Evolutionary conservation across 2,329 filamentous ascomycete species (phyloP), one percentile per base, ranked within the genome.

Genomic region (Neoascochyta sp.): DNA sequence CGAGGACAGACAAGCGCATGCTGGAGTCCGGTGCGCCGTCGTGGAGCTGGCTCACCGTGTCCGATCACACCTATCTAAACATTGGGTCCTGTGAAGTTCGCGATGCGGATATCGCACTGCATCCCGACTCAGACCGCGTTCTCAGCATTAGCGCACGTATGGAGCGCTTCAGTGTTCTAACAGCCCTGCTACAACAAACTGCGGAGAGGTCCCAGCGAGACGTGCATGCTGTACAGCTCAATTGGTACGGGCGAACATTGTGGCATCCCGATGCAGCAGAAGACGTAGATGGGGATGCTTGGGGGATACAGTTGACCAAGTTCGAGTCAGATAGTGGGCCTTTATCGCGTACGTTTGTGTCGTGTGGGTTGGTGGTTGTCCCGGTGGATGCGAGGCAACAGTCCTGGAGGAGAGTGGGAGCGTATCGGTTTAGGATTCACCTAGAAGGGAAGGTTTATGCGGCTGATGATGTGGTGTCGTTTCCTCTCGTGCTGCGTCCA

Each of bases 31-130:
- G 13, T 3, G 22, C 24, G 5, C 29, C 29, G 5, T 32, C 29
- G 2, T 32, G 29, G 29, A 32, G 22, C 13, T 32, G 29, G 23
- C 23, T 32, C 14, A 32, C 24, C 13, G 6, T 21, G 4, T 13
- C 16, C 7, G 17, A 14, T 10, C 4, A 13, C n/a, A 18, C 24
- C n/a, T 11, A 9, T 2, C 10, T 24, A 2, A 3, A 14, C 10
- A 15, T 6, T 7, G 17, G 7, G 18, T 22, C 14, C 9, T 32
- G 7, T n/a, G 9, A 14, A 26, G n/a, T n/a, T n/a, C n/a, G n/a
- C n/a, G n/a, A n/a, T n/a, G n/a, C n/a, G n/a, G n/a, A n/a, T n/a
- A n/a, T n/a, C n/a, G n/a, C n/a, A n/a, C n/a, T n/a, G n/a, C n/a
- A n/a, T n/a, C n/a, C n/a, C n/a, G n/a, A n/a, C n/a, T n/a, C n/a